Evolutionary conservation across 2,329 filamentous ascomycete genomes (phyloP), one percentile per base, ranked within the genome.

Genomic region (Dothistroma septosporum): DNA sequence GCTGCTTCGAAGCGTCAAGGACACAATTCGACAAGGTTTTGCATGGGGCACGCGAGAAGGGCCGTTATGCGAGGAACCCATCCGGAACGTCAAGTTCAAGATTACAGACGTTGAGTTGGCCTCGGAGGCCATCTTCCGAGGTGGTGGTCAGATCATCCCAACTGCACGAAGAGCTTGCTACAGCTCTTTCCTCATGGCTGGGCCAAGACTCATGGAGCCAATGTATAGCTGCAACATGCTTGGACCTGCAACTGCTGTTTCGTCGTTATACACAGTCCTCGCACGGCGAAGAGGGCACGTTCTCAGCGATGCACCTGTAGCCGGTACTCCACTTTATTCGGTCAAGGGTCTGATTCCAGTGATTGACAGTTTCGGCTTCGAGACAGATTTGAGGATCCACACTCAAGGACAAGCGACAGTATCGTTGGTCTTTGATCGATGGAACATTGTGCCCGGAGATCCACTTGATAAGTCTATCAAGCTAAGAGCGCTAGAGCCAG

Each of bases 31-130:
- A 53, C 94, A 99, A 77, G 94, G 94, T 33, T 99, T 99, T 77
- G 92, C 89, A 74, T 99, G 94, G 94, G 94, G 91, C 54, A 91
- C 92, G 33, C 84, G 94, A 65, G 94, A 99, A 84, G 94, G 94
- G 0, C 94, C 94, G 19, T 82, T 99, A 28, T 97, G 94, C 75
- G 94, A 99, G 88, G 94, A 99, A 80, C 94, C 94, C 35, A 97
- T 99, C 72, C 92, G 94, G 69, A 99, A 99, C 77, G 91, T 91
- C 69, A 97, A 96, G 74, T 99, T 99, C 83, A 91, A 92, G 73
- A 86, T 99, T 71, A 97, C 92, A 63, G 93, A 97, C 73, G 86
- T 96, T 57, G 82, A 89, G 47, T 83, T 99, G 21, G 93, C 92
- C 11, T 83, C 87, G 55, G 92, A 97, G 77, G 89, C 93, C 55